Evolutionary conservation across 768 basidiomycete species (phyloP).

Genomic region (Rhodotorula graminis): DNA sequence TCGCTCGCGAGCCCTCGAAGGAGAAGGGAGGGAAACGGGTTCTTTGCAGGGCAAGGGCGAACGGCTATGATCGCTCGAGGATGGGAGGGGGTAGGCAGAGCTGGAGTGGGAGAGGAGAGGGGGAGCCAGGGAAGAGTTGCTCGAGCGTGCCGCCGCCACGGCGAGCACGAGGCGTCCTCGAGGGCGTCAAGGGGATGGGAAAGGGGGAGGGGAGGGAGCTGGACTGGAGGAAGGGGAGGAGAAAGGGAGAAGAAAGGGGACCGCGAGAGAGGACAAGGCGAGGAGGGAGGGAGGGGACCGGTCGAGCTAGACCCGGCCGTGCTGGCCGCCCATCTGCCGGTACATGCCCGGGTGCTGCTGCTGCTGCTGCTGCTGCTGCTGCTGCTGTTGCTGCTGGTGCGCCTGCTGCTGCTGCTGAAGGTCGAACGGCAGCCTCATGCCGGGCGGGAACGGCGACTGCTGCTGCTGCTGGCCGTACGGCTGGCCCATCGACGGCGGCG

Average conservation of each 20-base stretch:
- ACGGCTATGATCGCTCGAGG: too few relatives aligned
- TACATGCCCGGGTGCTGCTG: background rate
- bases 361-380: constrained; percentile 6
- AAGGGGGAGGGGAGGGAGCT: background rate
- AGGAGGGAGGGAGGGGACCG: background rate
- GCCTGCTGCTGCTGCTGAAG: constrained; percentile 2
- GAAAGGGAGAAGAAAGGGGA: background rate
- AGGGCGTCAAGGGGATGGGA: background rate
- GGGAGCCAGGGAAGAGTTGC: background rate
- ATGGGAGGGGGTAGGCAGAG: too few relatives aligned
- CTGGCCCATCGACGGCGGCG: constrained; percentile 5
- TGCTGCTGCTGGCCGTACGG: constrained; percentile 14
- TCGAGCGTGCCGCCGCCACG: too few relatives aligned
- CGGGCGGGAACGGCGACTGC: constrained; percentile 15
- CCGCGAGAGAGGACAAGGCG: background rate
- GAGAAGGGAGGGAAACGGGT: too few relatives aligned
- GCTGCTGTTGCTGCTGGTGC: constrained; percentile 1
- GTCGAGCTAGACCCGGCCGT: background rate
- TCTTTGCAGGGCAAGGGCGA: too few relatives aligned
- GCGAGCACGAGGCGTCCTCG: too few relatives aligned
- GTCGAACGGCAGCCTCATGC: constrained; percentile 21
- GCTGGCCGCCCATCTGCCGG: background rate
- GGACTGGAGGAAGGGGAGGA: background rate
- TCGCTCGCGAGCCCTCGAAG: too few relatives aligned
- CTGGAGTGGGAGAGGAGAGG: background rate